phyloP scores from a whole-genome alignment of 129 eudicot genomes.

The Tagetes patula region DNA sequence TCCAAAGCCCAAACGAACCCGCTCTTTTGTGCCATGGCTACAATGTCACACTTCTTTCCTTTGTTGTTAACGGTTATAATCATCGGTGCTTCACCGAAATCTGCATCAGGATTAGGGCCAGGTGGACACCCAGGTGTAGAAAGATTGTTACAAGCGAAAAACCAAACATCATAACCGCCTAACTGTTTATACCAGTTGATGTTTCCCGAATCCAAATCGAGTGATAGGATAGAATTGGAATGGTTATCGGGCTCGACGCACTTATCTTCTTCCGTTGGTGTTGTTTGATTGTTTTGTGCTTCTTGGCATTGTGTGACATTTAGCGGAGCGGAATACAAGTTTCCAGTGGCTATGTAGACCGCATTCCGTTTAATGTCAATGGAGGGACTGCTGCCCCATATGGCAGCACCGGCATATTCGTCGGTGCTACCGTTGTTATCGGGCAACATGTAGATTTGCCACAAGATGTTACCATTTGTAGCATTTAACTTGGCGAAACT shows the following conservation, averaged over 20 bases:
- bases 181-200: slow-evolving; percentile 59
- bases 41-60: slow-evolving; percentile 52
- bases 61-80: slow-evolving; percentile 35
- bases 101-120: slow-evolving; percentile 85
- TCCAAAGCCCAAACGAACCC: slow-evolving; percentile 86
- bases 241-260: slow-evolving; percentile 61
- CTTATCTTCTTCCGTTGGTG: slow-evolving; percentile 44
- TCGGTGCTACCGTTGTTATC: slow-evolving; percentile 56
- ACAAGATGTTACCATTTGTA: slow-evolving; percentile 49
- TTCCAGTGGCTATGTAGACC: slow-evolving; percentile 63
- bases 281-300: slow-evolving; percentile 53
- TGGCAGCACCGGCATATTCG: slow-evolving; percentile 62
- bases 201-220: slow-evolving; percentile 52
- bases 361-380: slow-evolving; percentile 42
- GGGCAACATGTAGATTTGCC: slow-evolving; percentile 74
- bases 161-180: slow-evolving; percentile 69
- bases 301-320: slow-evolving; percentile 63
- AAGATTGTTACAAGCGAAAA: slow-evolving; percentile 48
- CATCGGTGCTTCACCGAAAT: slow-evolving; percentile 85
- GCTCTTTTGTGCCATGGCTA: slow-evolving; percentile 71
- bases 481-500: slow-evolving; percentile 64
- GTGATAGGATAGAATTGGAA: slow-evolving; percentile 58
- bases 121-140: slow-evolving; percentile 70
- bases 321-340: slow-evolving; percentile 60
- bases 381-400: slow-evolving; percentile 90